A percentile compares a stretch with the other conserved stretches of the same genome.
phyloP scores from a whole-genome alignment of 768 basidiomycete genomes.

The Symmetrospora coprosmae region DNA sequence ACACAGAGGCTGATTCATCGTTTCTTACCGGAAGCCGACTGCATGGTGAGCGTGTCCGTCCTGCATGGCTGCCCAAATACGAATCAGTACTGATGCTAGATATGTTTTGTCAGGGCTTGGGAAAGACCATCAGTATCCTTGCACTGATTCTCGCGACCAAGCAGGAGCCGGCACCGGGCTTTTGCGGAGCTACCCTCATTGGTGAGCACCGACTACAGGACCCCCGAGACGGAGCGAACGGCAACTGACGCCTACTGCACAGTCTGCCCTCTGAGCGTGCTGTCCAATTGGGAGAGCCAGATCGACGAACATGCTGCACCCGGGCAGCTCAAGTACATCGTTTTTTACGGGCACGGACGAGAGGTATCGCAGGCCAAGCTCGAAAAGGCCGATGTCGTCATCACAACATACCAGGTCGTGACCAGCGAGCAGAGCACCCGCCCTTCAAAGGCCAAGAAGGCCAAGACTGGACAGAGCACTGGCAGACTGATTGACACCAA shows the following conservation, averaged over 20 bases:
- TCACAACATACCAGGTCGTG: slow-evolving; percentile 48
- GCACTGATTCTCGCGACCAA: slow-evolving; percentile 60
- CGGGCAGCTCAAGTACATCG: slow-evolving; percentile 20
- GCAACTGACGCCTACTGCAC: not conserved
- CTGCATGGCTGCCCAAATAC: slow-evolving; percentile 82
- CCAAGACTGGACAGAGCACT: slow-evolving; percentile 40
- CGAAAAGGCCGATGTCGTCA: slow-evolving; percentile 57
- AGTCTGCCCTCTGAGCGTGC: slow-evolving; percentile 70
- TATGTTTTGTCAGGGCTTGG: slow-evolving; percentile 38
- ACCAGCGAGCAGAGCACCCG: slow-evolving; percentile 41
- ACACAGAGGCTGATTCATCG: no score
- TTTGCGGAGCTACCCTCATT: slow-evolving; percentile 60
- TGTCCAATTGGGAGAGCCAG: slow-evolving; percentile 48
- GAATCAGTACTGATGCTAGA: slow-evolving; percentile 37
- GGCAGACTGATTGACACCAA: slow-evolving; percentile 49
- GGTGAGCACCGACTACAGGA: slow-evolving; percentile 45
- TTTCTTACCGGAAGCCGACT: not conserved
- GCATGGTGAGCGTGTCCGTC: slow-evolving; percentile 46
- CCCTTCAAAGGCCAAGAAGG: slow-evolving; percentile 52
- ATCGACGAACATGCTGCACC: slow-evolving; percentile 28
- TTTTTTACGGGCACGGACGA: slow-evolving; percentile 15
- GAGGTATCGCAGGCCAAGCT: slow-evolving; percentile 49
- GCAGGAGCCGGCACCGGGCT: slow-evolving; percentile 46
- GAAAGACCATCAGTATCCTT: slow-evolving; percentile 82
- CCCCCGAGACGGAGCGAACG: not conserved